A percentile compares a stretch with the other conserved stretches of the same genome.
Conservation (phyloP, 345 rosid genomes). For the Murraya paniculata region DNA sequence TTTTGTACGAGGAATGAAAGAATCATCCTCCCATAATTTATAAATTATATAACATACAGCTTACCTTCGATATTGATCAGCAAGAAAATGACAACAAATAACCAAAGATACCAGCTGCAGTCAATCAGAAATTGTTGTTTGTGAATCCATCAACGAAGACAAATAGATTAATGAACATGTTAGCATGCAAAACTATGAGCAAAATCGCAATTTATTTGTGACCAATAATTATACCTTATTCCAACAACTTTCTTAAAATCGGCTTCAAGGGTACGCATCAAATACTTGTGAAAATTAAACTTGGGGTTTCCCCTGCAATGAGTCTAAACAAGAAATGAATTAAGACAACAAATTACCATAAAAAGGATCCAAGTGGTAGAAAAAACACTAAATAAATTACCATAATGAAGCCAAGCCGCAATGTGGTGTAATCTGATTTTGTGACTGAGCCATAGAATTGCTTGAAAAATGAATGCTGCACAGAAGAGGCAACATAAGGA, state of each 20-base stretch:
- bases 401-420: constrained; percentile 80
- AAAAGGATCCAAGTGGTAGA: not conserved
- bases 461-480: constrained; percentile 81
- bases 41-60: constrained; percentile 5
- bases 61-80: constrained; percentile 66
- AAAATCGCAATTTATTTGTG: not conserved
- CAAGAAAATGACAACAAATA: constrained; percentile 73
- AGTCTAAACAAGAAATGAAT: constrained; percentile 34
- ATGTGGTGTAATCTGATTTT: constrained; percentile 68
- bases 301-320: constrained; percentile 74
- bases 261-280: constrained; percentile 85
- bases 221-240: constrained; percentile 48
- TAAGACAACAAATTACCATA: no score
- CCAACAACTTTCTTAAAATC: constrained; percentile 97
- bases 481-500: not conserved
- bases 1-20: no score
- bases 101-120: constrained; percentile 95
- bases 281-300: constrained; percentile 79
- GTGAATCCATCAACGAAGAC: no score
- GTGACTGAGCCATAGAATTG: constrained; percentile 81
- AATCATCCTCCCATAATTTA: no score
- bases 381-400: constrained; percentile 27
- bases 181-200: no score
- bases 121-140: no score
- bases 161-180: no score